These are phyloP conservation scores for Xylaria acuta DNA, from an alignment of 495 filamentous ascomycete genomes.

Conservation along the genomic window DNA sequence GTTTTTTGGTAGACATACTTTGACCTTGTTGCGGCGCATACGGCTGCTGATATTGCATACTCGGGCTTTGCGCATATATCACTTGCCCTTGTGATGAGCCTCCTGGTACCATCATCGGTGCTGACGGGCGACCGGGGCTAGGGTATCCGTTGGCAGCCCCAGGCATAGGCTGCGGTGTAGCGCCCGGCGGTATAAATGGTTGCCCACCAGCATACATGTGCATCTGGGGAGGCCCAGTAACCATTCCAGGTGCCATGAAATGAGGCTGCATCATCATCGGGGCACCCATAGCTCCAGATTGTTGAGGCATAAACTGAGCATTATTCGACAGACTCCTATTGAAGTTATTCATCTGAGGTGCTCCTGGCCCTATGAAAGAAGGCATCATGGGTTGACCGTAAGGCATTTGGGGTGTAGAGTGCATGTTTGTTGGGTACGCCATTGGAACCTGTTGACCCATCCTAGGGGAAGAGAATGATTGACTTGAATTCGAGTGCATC, in stretches of 20 bases:
- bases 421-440: constrained; percentile 75
- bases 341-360: constrained; percentile 60
- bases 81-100: constrained; percentile 78
- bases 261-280: constrained; percentile 85
- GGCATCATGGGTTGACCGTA: constrained; percentile 77
- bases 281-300: constrained; percentile 64
- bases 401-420: constrained; percentile 68
- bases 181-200: constrained; percentile 68
- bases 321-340: constrained; percentile 61
- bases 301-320: constrained; percentile 71
- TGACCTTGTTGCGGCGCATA: constrained; percentile 68
- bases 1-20: constrained; percentile 62
- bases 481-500: constrained; percentile 79
- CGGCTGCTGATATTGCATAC: constrained; percentile 70
- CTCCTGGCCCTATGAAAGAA: constrained; percentile 71
- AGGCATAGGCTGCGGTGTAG: constrained; percentile 64
- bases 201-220: constrained; percentile 68
- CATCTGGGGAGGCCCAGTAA: constrained; percentile 70
- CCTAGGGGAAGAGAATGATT: constrained; percentile 79
- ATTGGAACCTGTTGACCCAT: constrained; percentile 67
- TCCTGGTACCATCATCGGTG: constrained; percentile 77
- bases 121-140: constrained; percentile 77
- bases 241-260: constrained; percentile 62
- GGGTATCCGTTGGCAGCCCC: constrained; percentile 73
- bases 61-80: constrained; percentile 71